phyloP scores from a whole-genome alignment of 1,139 yeast genomes.

The Arxiozyma bovina region DNA sequence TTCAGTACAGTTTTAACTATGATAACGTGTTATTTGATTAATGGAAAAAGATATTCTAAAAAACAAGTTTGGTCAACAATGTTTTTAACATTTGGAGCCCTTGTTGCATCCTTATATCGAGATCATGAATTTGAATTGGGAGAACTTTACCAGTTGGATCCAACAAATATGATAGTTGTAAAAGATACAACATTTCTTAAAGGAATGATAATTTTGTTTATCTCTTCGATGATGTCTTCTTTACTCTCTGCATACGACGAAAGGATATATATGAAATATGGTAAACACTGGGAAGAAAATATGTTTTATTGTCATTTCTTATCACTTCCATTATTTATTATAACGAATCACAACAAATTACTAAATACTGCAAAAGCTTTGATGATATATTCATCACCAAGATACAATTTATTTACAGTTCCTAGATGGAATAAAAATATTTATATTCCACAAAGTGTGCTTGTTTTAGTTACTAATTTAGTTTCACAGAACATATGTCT shows the following conservation, averaged over 20 bases:
- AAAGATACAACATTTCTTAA: conserved; percentile 22
- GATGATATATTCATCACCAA: not conserved
- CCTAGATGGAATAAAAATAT: not conserved
- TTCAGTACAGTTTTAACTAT: conserved; percentile 57
- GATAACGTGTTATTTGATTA: conserved; percentile 44
- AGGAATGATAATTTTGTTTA: conserved; percentile 40
- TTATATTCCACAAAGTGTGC: conserved; percentile 6
- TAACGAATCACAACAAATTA: conserved; percentile 28
- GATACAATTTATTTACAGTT: conserved; percentile 6
- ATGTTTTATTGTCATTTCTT: conserved; percentile 54
- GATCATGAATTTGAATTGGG: conserved; percentile 18
- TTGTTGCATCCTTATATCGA: conserved; percentile 36
- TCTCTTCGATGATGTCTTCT: conserved; percentile 45
- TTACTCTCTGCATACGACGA: conserved; percentile 52
- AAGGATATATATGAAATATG: conserved; percentile 40
- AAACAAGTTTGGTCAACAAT: conserved; percentile 44
- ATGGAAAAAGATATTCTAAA: conserved; percentile 39
- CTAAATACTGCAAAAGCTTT: not conserved
- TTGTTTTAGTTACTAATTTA: conserved; percentile 35
- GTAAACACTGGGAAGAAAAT: conserved; percentile 56
- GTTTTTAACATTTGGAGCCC: conserved; percentile 49
- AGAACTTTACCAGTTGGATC: not conserved
- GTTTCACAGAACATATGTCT: conserved; percentile 57
- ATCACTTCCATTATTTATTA: conserved; percentile 47
- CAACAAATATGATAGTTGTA: not conserved